Percentiles rank a stretch among this genome's conserved stretches.
phyloP scores from a whole-genome alignment of 2,329 filamentous ascomycete genomes.

The Aspergillus chevalieri region DNA sequence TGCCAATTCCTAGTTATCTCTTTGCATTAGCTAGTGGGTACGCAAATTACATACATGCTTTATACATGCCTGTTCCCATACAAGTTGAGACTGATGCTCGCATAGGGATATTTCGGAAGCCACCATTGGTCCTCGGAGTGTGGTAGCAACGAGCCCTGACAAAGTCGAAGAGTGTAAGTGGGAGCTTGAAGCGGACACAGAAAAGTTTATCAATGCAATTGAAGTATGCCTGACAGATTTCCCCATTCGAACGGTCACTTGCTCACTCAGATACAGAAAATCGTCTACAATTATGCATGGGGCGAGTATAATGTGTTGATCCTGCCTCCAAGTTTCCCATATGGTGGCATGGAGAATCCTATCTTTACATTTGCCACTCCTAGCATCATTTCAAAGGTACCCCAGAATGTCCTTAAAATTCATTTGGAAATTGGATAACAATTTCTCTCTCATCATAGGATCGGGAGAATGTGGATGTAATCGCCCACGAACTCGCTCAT shows the following conservation, averaged over 20 bases:
- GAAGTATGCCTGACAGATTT: slow-evolving; percentile 50
- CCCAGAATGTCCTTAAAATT: not conserved
- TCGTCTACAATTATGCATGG: slow-evolving; percentile 86
- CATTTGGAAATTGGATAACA: not conserved
- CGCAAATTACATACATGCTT: slow-evolving; percentile 6
- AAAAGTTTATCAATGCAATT: slow-evolving; percentile 82
- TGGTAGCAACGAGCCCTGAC: slow-evolving; percentile 81
- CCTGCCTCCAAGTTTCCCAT: slow-evolving; percentile 82
- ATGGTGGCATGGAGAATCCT: slow-evolving; percentile 80
- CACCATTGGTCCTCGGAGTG: slow-evolving; percentile 77
- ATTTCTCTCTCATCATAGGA: slow-evolving; percentile 39
- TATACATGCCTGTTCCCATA: not conserved
- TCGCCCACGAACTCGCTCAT: slow-evolving; percentile 74
- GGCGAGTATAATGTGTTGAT: slow-evolving; percentile 91
- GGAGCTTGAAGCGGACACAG: slow-evolving; percentile 86
- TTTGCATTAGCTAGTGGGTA: slow-evolving; percentile 74
- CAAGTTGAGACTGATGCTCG: not conserved
- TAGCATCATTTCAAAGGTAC: slow-evolving; percentile 76
- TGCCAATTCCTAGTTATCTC: slow-evolving; percentile 89
- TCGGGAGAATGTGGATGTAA: slow-evolving; percentile 88
- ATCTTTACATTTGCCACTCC: slow-evolving; percentile 94
- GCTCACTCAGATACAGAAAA: slow-evolving; percentile 35
- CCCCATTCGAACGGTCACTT: not conserved
- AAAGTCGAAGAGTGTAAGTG: slow-evolving; percentile 77
- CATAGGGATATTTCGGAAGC: slow-evolving; percentile 73